Base-by-base conservation (phyloP, 179 eudicot genomes). In the Spergularia azorica region DNA sequence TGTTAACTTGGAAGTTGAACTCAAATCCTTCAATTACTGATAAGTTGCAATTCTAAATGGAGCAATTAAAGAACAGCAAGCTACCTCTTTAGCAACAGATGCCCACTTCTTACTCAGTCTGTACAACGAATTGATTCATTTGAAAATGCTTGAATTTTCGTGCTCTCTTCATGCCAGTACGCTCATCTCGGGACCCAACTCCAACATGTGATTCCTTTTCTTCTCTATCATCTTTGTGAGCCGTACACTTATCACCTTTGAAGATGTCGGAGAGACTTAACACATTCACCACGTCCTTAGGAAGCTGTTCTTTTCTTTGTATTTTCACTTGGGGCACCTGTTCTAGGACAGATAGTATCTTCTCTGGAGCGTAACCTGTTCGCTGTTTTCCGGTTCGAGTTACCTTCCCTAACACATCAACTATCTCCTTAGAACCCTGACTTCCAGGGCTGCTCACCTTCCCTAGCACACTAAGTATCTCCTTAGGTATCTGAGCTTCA, bases 101-200 rank as follows among this genome's bases (percentile, higher is more conserved):
- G 8, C 0, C 48, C 48, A 43, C 43, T 14, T 48, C 32, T 5
- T 13, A 59, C 21, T 66, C 50, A 32, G 52, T 17, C 10, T 60
- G 63, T 60, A 60, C 15, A 48, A 59, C 46, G 3, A 60, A 26
- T 13, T 52, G 60, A 36, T 26, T 79, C 74, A 82, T 75, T 71
- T 82, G 65, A 82, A 82, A 50, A 82, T 6, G 70, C 66, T 55
- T 18, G 82, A 79, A 72, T 75, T 70, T 79, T 2, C 3, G 69
- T 50, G 62, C 21, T 71, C 5, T 71, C 79, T 26, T 68, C 21
- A 15, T 59, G 63, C 26, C 68, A n/a, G 36, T 26, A n/a, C 71
- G 55, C 66, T 56, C 57, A 12, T 64, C 70, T 62, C 1, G 60
- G 15, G 63, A 39, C 16, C 26, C 11, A 15, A 56, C 57, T 56